Evolutionary conservation across 2,329 filamentous ascomycete genomes (phyloP).

Genomic region (Aspergillus costaricaensis): DNA sequence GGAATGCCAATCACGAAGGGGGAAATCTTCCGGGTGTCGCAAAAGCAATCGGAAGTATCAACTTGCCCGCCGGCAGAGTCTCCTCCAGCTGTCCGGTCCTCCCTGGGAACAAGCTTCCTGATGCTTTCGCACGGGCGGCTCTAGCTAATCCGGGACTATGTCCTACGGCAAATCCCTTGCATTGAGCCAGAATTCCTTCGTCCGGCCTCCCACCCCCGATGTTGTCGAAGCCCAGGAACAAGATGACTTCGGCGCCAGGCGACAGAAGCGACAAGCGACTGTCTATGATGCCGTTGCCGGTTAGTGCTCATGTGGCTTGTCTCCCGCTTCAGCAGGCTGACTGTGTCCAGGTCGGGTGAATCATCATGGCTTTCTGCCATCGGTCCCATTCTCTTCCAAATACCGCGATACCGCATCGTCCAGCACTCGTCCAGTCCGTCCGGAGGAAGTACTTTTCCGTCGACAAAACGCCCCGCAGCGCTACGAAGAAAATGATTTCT

Average conservation of each 20-base stretch:
- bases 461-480: constrained; percentile 52
- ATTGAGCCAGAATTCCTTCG: constrained; percentile 23
- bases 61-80: not conserved
- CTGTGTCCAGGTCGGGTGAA: constrained; percentile 49
- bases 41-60: not conserved
- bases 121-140: constrained; percentile 17
- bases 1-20: not conserved
- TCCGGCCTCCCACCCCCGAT: constrained; percentile 16
- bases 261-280: constrained; percentile 43
- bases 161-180: constrained; percentile 24
- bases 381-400: constrained; percentile 26
- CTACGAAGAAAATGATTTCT: constrained; percentile 57
- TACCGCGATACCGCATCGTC: constrained; percentile 40
- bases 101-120: not conserved
- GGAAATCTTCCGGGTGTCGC: not conserved
- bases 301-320: constrained; percentile 25
- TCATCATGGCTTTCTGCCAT: constrained; percentile 36
- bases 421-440: constrained; percentile 46
- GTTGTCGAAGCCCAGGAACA: not conserved
- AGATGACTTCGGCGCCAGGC: constrained; percentile 15
- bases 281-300: constrained; percentile 63
- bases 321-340: constrained; percentile 13
- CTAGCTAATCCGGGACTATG: constrained; percentile 18
- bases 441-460: constrained; percentile 62
- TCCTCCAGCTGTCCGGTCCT: not conserved